Evolutionary conservation across 345 rosid genomes (phyloP).

Genomic region (Eucalyptus cladocalyx): DNA sequence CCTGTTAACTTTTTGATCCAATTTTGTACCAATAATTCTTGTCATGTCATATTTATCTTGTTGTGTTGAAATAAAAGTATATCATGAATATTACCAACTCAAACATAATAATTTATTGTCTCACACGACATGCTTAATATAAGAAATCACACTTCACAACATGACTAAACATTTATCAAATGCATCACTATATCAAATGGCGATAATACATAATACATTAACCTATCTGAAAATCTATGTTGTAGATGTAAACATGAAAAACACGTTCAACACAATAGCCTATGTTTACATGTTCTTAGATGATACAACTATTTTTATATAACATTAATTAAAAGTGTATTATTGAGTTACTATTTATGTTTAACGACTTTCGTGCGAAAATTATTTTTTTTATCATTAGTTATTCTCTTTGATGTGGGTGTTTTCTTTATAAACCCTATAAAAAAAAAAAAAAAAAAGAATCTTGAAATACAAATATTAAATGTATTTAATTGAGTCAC

Average conservation of each 20-base stretch:
- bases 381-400: background rate
- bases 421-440: background rate
- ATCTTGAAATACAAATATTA: background rate
- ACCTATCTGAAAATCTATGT: background rate
- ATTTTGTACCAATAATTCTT: background rate
- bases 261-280: background rate
- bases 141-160: no score
- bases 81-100: background rate
- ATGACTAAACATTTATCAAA: no score
- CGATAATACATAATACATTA: no score
- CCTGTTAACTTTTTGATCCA: background rate
- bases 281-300: no score
- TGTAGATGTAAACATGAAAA: background rate
- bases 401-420: background rate
- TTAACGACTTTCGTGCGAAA: background rate
- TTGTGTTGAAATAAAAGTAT: background rate
- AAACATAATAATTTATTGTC: no score
- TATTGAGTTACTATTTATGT: background rate
- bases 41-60: no score
- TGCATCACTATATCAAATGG: no score
- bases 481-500: background rate
- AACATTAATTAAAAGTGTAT: background rate
- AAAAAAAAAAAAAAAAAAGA: background rate
- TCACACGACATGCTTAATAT: no score
- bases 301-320: no score